Evolutionary conservation across 1,139 yeast species (phyloP).

Genomic region (Ogataea hybrid): DNA sequence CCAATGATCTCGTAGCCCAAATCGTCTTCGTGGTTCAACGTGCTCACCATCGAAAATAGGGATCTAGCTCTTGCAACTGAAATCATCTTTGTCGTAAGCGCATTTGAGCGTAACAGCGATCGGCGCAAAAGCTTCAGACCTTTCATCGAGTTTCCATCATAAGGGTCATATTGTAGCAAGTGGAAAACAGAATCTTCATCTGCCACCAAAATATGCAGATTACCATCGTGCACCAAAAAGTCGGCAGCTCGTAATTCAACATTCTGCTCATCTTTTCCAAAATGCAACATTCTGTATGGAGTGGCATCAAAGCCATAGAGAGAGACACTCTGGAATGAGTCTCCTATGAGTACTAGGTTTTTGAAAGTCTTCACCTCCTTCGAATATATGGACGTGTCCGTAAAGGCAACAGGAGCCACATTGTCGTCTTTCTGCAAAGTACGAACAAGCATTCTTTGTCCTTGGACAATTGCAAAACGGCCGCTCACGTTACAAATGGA

Average conservation of each 20-base stretch:
- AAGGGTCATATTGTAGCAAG: constrained; percentile 86
- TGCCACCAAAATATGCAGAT: constrained; percentile 63
- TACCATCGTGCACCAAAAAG: constrained; percentile 69
- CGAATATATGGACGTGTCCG: constrained; percentile 78
- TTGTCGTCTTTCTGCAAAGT: constrained; percentile 71
- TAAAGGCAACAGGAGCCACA: constrained; percentile 89
- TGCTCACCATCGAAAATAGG: constrained; percentile 28
- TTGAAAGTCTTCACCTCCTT: constrained; percentile 82
- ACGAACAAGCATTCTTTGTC: constrained; percentile 80
- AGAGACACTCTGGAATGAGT: constrained; percentile 75
- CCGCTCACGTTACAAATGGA: constrained; percentile 82
- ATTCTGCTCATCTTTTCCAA: constrained; percentile 71
- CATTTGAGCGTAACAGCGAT: constrained; percentile 69
- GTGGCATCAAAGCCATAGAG: constrained; percentile 92
- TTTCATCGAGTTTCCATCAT: constrained; percentile 76
- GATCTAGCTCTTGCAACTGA: constrained; percentile 25
- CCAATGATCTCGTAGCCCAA: constrained; percentile 60
- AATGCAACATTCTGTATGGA: constrained; percentile 79
- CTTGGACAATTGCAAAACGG: constrained; percentile 80
- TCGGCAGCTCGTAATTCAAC: constrained; percentile 64
- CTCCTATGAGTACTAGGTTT: constrained; percentile 76
- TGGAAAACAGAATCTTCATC: constrained; percentile 73
- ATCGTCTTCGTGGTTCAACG: constrained; percentile 25
- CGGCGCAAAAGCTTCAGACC: constrained; percentile 75
- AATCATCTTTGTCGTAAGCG: constrained; percentile 55